A percentile compares a stretch with the other conserved stretches of the same genome.
These are phyloP conservation scores for Rhizopogon rudus DNA, from an alignment of 768 basidiomycete genomes.

Conservation along the genomic window DNA sequence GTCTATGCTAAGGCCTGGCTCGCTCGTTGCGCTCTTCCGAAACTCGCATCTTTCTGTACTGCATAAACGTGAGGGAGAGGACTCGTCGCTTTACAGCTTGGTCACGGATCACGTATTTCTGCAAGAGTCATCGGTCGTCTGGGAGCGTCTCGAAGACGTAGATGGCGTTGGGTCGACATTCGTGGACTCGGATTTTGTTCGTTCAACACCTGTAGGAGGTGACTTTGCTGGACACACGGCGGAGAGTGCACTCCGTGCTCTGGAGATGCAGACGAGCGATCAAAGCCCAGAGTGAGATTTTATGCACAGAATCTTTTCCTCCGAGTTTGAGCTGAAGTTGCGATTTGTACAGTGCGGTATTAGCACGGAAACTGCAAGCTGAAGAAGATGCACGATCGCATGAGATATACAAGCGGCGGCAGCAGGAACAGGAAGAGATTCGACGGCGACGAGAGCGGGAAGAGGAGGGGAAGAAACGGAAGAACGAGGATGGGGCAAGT, in stretches of 20 bases:
- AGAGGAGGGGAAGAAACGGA: slow-evolving; percentile 19
- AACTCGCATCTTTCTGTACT: slow-evolving; percentile 88
- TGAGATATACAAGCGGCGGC: slow-evolving; percentile 28
- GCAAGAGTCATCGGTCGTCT: slow-evolving; percentile 73
- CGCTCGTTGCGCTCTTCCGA: slow-evolving; percentile 85
- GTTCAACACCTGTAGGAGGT: slow-evolving; percentile 66
- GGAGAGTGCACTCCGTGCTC: slow-evolving; percentile 49
- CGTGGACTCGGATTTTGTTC: slow-evolving; percentile 66
- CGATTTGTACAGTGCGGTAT: slow-evolving; percentile 42
- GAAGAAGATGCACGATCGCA: slow-evolving; percentile 66
- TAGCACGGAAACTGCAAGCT: slow-evolving; percentile 74
- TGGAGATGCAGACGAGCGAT: slow-evolving; percentile 40
- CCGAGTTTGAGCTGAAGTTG: slow-evolving; percentile 1
- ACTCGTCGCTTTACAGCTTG: slow-evolving; percentile 65
- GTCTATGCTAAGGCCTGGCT: slow-evolving; percentile 36
- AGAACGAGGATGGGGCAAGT: slow-evolving; percentile 21
- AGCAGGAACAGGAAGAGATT: slow-evolving; percentile 22
- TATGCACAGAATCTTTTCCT: not conserved
- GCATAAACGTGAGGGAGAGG: slow-evolving; percentile 48
- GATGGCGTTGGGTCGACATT: slow-evolving; percentile 77
- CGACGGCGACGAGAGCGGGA: slow-evolving; percentile 1
- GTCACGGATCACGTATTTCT: slow-evolving; percentile 84
- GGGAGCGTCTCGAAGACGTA: slow-evolving; percentile 88
- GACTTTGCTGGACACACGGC: slow-evolving; percentile 75
- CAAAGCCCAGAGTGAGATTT: slow-evolving; percentile 59